Evolutionary conservation across 192 early-diverging fungal genomes (phyloP), one percentile per base, ranked within the genome.

Genomic region (Backusella australiensis): DNA sequence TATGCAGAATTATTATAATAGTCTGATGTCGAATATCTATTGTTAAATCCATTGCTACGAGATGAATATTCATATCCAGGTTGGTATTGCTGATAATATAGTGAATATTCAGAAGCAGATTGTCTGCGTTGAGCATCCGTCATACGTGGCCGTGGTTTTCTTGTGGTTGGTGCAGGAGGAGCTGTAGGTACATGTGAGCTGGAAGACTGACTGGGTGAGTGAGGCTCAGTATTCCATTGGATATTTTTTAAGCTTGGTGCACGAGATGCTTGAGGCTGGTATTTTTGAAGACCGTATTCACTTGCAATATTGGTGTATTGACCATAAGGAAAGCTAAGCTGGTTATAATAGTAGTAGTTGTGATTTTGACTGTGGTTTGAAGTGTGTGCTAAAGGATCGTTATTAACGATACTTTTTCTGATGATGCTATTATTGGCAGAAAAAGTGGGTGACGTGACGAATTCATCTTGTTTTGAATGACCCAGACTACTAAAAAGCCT

Each of bases 211-310:
- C 12, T 29, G 6, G 70, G 4, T 46, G 39, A 8, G 34, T 32
- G 19, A 19, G 70, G 44, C 29, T 71, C 70, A 17, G 70, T 26
- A 49, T 49, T 71, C 70, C 70, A 71, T 71, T 44, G 70, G 42
- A 71, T 71, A 14, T 21, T 42, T 46, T 42, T 46, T 49, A 71
- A 32, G 46, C 70, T 71, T 32, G 70, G 70, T 44, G 42, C 41
- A 46, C 29, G 23, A n/a, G 26, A 69, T 69, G 36, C n/a, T 23
- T 35, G 21, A 39, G 41, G 29, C 32, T 71, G 35, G 41, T 71
- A 49, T 46, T 42, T 71, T 71, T 42, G 56, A 29, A 63, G 26
- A 1, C 70, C 70, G 14, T 32, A 49, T 71, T 71, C 70, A 71
- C 42, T 71, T 42, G 23, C 42, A 49, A 71, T 21, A 4, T 44